Conservation (phyloP, 73 alveolate genomes). For the Durusdinium trenchii region DNA sequence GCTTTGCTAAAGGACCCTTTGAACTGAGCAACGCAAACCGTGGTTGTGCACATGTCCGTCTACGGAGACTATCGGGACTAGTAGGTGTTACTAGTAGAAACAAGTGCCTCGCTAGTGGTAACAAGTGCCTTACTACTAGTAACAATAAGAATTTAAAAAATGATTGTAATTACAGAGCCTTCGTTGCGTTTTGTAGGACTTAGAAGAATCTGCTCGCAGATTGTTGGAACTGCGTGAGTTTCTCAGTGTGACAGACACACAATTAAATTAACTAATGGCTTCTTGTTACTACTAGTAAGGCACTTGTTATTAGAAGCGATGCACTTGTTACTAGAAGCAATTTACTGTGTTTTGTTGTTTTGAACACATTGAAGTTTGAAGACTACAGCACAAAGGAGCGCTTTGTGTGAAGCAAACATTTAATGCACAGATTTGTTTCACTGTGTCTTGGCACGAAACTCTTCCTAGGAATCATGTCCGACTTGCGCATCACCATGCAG, state of each 20-base stretch:
- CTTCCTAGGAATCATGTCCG: constrained; percentile 74
- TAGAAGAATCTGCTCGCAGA: constrained; percentile 80
- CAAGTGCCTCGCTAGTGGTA: background rate
- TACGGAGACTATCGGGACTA: background rate
- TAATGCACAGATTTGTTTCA: too few relatives aligned
- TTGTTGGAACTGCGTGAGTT: constrained; percentile 64
- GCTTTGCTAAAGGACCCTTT: constrained; percentile 51
- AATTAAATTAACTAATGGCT: too few relatives aligned
- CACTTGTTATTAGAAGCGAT: too few relatives aligned
- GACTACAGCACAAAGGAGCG: too few relatives aligned
- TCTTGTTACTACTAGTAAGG: too few relatives aligned
- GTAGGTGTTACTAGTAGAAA: background rate
- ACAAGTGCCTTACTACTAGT: background rate
- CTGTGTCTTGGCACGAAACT: too few relatives aligned
- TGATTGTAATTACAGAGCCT: background rate
- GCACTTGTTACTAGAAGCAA: too few relatives aligned
- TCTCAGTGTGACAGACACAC: background rate
- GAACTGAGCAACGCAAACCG: background rate
- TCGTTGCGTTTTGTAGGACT: background rate
- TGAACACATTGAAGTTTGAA: too few relatives aligned
- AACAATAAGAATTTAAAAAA: background rate
- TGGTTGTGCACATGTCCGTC: background rate
- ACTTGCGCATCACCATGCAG: constrained; percentile 79
- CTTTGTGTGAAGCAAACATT: too few relatives aligned
- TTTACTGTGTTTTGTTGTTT: too few relatives aligned